Conservation (phyloP, 805 yeast species). For the Suhomyces prunicola region DNA sequence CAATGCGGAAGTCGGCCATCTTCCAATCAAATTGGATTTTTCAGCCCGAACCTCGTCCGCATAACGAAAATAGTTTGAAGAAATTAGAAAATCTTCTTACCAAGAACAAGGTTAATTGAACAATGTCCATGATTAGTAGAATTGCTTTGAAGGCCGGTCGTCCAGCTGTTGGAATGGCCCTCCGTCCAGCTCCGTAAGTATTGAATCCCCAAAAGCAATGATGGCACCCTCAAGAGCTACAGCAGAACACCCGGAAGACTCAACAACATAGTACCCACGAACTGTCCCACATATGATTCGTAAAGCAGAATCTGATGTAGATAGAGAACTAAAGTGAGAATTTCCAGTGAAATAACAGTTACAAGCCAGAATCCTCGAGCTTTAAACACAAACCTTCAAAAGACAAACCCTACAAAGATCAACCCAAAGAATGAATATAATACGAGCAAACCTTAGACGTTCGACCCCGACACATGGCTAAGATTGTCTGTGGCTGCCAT, state of each 20-base stretch:
- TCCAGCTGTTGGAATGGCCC: slow-evolving; percentile 38
- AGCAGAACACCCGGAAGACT: not conserved
- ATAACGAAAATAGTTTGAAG: slow-evolving; percentile 12
- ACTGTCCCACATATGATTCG: not conserved
- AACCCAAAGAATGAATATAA: not conserved
- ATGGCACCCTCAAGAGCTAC: not conserved
- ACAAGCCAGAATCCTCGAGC: not conserved
- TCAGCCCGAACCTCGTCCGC: slow-evolving; percentile 20
- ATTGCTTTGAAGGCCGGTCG: slow-evolving; percentile 43
- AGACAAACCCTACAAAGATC: not conserved
- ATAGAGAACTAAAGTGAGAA: not conserved
- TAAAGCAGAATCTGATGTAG: not conserved
- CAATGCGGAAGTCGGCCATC: slow-evolving; percentile 25
- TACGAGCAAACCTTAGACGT: not conserved
- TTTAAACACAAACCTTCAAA: not conserved
- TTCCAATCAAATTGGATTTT: slow-evolving; percentile 31
- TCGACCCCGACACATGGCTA: not conserved
- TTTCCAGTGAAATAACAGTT: not conserved
- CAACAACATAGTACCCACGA: not conserved
- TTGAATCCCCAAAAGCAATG: not conserved
- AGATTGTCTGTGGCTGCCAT: not conserved
- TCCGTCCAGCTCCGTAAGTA: slow-evolving; percentile 45
- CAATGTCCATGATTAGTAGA: slow-evolving; percentile 43
- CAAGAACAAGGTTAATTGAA: slow-evolving; percentile 11
- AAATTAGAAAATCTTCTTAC: slow-evolving; percentile 9